phyloP scores from a whole-genome alignment of 2,329 filamentous ascomycete genomes.

The Pseudonectria foliicola region DNA sequence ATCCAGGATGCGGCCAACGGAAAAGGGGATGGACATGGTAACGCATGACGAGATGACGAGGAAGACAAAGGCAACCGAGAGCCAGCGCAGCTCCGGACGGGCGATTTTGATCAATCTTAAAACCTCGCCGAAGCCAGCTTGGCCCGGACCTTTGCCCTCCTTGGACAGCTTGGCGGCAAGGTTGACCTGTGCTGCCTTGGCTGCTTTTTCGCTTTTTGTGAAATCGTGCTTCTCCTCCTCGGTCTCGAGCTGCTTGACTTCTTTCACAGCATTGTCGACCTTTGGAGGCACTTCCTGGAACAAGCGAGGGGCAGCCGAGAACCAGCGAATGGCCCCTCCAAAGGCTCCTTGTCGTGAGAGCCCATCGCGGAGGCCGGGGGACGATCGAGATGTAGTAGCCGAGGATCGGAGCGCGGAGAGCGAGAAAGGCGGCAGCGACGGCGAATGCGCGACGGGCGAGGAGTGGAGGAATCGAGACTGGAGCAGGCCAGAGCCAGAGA shows the following conservation, averaged over 20 bases:
- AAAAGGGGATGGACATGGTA: constrained; percentile 94
- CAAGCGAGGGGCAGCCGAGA: constrained; percentile 21
- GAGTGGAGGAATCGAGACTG: constrained; percentile 14
- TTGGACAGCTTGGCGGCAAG: constrained; percentile 81
- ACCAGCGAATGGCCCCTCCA: constrained; percentile 19
- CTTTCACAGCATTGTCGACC: constrained; percentile 27
- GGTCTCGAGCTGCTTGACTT: constrained; percentile 16
- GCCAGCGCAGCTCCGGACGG: constrained; percentile 70
- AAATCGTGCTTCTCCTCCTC: constrained; percentile 37
- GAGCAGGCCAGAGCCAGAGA: constrained; percentile 9
- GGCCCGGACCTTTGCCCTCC: constrained; percentile 56
- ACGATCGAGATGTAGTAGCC: constrained; percentile 6
- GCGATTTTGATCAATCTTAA: constrained; percentile 86
- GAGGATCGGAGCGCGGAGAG: constrained; percentile 16
- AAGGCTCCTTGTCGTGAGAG: constrained; percentile 8
- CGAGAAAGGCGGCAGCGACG: constrained; percentile 20
- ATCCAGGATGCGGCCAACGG: constrained; percentile 92
- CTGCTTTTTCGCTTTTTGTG: constrained; percentile 72
- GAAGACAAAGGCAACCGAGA: constrained; percentile 73
- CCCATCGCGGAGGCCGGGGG: constrained; percentile 2
- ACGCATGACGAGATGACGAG: constrained; percentile 85
- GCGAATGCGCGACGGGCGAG: constrained; percentile 9
- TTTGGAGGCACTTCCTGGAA: constrained; percentile 21
- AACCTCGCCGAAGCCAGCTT: constrained; percentile 66
- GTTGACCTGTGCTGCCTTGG: constrained; percentile 82